Base-by-base conservation (phyloP, 2,329 filamentous ascomycete genomes). In the Chrysoporthe austroafricana region DNA sequence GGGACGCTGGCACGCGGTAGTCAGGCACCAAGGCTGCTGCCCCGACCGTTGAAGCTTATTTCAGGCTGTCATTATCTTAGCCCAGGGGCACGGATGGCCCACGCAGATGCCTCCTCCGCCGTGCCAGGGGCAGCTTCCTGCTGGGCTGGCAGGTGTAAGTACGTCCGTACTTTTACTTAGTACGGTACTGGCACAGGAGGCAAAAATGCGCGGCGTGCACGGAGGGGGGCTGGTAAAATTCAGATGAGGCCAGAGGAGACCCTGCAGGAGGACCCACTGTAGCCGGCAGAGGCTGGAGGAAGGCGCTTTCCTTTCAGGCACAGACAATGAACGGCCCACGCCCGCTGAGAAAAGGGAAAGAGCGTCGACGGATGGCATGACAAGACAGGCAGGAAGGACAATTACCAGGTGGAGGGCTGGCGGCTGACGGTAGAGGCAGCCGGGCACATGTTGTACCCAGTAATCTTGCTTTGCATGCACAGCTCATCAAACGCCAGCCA, bases 401-500 rank as follows among this genome's bases (percentile, higher is more conserved):
- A 54, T 34, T 16, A 34, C 50, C 11, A 54, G 50, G 13, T 32
- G 26, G 14, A 34, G 13, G 26, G 50, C 36, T 39, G 21, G 32
- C 13, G 48, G 50, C 16, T 14, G 3, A 54, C 3, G 32, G 50
- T 21, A 54, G 26, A 52, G 21, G 48, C 21, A 52, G n/a, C 48
- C 26, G 48, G 36, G 48, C 48, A 52, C 50, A 54, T 16, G 46
- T 54, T 32, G 21, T 54, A 52, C 48, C 46, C 46, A 26, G 48
- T 32, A 54, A 54, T 54, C 50, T 13, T 54, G 50, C 50, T 32
- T 54, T 21, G 21, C 7, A 5, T 39, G 36, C 50, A 34, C 26
- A 54, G 9, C 9, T 54, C 50, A 54, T 54, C 50, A 54, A 52
- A 54, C 11, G 50, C 32, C 50, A 54, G 50, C 50, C 50, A 54